phyloP scores from a whole-genome alignment of 495 filamentous ascomycete genomes.

The Bryoglossum gracile region DNA sequence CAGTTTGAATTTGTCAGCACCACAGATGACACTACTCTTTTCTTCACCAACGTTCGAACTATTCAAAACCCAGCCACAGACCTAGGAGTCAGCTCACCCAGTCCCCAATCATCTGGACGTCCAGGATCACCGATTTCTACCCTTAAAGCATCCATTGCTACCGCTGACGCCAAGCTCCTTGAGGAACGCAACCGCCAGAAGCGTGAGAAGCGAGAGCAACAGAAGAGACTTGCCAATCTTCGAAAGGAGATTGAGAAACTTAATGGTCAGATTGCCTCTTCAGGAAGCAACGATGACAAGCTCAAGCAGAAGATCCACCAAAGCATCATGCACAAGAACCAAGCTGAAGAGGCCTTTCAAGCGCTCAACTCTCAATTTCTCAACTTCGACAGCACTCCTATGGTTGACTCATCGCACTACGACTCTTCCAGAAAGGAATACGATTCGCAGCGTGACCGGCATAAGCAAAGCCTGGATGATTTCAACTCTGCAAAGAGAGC shows the following conservation, averaged over 20 bases:
- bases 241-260: conserved; percentile 78
- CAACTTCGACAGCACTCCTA: conserved; percentile 54
- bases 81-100: conserved; percentile 32
- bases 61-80: conserved; percentile 62
- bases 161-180: conserved; percentile 68
- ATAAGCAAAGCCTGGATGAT: conserved; percentile 50
- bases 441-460: conserved; percentile 47
- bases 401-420: conserved; percentile 31
- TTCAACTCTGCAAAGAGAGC: conserved; percentile 55
- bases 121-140: conserved; percentile 87
- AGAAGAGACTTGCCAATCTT: conserved; percentile 56
- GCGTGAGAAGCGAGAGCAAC: conserved; percentile 71
- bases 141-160: conserved; percentile 75
- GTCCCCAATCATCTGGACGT: conserved; percentile 53
- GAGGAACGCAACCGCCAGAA: conserved; percentile 72
- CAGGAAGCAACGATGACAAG: conserved; percentile 75
- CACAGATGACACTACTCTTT: conserved; percentile 64
- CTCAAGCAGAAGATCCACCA: conserved; percentile 70
- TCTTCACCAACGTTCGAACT: conserved; percentile 73
- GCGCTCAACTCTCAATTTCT: conserved; percentile 58
- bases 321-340: conserved; percentile 69
- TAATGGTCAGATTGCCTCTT: conserved; percentile 55
- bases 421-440: conserved; percentile 10
- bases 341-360: conserved; percentile 69
- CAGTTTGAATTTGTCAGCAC: conserved; percentile 76